A percentile compares a stretch with the other conserved stretches of the same genome.
Conservation (phyloP, 139 green algal species). For the Microglena sp. region DNA sequence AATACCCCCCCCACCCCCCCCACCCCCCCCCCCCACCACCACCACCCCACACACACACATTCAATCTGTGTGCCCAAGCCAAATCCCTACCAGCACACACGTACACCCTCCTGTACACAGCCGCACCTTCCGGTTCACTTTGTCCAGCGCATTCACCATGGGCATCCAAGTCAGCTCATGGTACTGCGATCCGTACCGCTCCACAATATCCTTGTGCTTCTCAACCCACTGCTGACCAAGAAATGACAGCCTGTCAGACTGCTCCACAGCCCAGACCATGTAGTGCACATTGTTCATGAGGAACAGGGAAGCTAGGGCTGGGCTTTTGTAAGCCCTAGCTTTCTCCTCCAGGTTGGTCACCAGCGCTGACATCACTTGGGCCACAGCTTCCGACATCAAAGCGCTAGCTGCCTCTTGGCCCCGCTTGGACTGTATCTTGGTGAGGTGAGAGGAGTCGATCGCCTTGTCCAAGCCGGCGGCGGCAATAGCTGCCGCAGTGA, state of each 20-base stretch:
- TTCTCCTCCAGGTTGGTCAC: slow-evolving; percentile 17
- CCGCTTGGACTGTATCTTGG: no score
- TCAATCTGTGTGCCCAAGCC: no score
- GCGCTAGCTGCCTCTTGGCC: no score
- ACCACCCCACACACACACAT: no score
- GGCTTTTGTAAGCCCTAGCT: slow-evolving; percentile 19
- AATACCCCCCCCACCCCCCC: no score
- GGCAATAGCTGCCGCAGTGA: no score
- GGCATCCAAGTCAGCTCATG: slow-evolving; percentile 37
- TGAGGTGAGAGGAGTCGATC: no score
- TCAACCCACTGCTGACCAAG: slow-evolving; percentile 51
- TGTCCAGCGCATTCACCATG: slow-evolving; percentile 19
- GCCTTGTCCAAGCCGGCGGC: no score
- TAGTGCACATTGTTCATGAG: slow-evolving; percentile 38
- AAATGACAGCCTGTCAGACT: slow-evolving; percentile 13
- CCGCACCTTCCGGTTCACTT: not conserved
- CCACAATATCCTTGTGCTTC: slow-evolving; percentile 42
- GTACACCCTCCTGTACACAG: not conserved
- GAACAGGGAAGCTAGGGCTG: slow-evolving; percentile 21
- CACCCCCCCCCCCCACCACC: no score
- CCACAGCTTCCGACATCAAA: slow-evolving; percentile 3
- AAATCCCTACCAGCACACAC: no score
- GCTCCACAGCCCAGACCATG: slow-evolving; percentile 26
- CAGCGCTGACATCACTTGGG: not conserved
- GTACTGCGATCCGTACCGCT: slow-evolving; percentile 34